Base-by-base conservation (phyloP, 306 rosid genomes). In the Inga laurina region DNA sequence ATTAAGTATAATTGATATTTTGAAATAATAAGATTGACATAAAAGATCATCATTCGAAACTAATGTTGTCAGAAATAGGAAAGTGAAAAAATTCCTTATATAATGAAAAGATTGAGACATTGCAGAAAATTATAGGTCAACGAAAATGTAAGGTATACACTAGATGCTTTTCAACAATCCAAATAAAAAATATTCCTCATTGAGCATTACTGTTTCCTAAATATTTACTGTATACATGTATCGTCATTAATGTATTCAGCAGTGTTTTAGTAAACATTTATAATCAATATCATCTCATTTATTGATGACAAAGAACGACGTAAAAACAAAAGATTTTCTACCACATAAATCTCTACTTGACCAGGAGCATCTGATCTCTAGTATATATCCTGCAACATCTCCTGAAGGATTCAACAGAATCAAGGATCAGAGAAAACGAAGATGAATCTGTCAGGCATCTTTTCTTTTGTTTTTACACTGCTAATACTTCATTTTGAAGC, bases 361-460 rank as follows among this genome's bases (percentile, higher is more conserved):
- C 67, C 67, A 22, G 9, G 74, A 61, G 16, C 22, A 9, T 30
- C 62, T 62, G 43, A 78, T 10, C 66, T 71, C 44, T 44, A 62
- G 27, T 62, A 62, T 62, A 62, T 24, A 41, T 10, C 34, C 45
- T 39, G 22, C 32, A 68, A 16, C 18, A 57, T 10, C 32, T 70
- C 51, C 32, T 9, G 16, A 41, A 39, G n/a, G 51, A n/a, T 70
- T 4, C 18, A 19, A 3, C 62, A 34, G 4, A 19, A 32, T 3
- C 13, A 24, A 12, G 24, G 16, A 12, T 24, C 13, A 14, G 5
- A 51, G 27, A n/a, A 44, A 19, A 15, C 43, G 19, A 78, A 72
- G 82, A 81, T 81, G 89, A 19, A 39, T 37, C 24, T 8, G 4
- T 8, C 68, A 46, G 12, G 68, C 49, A 4, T 51, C 10, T 52